Base-by-base conservation (phyloP, 345 rosid species). In the Eucalyptus decipiens region DNA sequence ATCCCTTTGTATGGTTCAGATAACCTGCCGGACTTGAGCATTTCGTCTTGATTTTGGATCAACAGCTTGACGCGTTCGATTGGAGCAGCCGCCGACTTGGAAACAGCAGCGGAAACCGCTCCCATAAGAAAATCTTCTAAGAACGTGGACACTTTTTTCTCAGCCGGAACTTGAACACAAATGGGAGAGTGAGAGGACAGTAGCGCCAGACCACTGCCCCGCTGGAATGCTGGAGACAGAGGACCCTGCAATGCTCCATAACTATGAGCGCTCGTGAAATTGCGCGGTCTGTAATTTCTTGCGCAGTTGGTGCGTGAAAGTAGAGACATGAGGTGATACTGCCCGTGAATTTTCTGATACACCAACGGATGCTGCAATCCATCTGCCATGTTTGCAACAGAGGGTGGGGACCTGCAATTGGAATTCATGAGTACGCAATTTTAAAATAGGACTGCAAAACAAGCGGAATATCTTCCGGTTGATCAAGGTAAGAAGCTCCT, bases 91-190 rank as follows among this genome's bases (percentile, higher is more conserved):
- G 93, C 93, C 32, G 93, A 89, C 90, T 96, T 90, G 80, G 95
- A 93, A 87, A 96, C 94, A 92, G 96, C 97, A 17, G 94, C 92
- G 23, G 93, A 93, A 86, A 95, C 94, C 86, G 93, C 94, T 58
- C 95, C 96, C 96, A 94, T 95, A 50, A 95, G 95, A 87, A 95
- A 95, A 91, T 95, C 95, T 86, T 92, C 88, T 85, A 91, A 0
- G 90, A 95, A 95, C 24, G 88, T 88, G 32, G 90, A 34, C 50
- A 76, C n/a, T 67, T 92, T 92, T 91, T 91, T 93, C 91, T 93
- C 95, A 49, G 91, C 76, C 21, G 94, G 94, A 54, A 94, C 94
- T 87, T 90, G 92, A 23, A 93, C 91, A 89, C 87, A 87, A 45
- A 93, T 80, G 34, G 94, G 89, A 76, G 92, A 92, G 81, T 85